Evolutionary conservation across 441 rosid species (phyloP).

Genomic region (Erodium texanum): DNA sequence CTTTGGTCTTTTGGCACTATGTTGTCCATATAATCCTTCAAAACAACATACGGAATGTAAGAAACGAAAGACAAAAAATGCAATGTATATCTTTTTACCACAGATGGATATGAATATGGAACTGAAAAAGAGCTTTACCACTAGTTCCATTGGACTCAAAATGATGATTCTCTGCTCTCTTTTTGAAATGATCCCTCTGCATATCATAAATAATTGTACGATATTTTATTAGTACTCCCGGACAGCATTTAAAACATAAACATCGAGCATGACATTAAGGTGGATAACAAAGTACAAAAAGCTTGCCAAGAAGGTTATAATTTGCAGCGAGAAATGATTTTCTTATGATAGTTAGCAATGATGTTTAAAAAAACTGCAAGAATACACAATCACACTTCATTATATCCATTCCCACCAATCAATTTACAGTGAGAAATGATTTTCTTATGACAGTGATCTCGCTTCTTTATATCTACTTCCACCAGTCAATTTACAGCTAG

Average conservation of each 20-base stretch:
- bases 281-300: not conserved
- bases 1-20: constrained; percentile 68
- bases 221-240: constrained; percentile 5
- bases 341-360: not conserved
- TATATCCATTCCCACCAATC: too few species aligned
- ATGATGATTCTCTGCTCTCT: constrained; percentile 65
- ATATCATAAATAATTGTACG: constrained; percentile 16
- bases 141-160: constrained; percentile 72
- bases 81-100: not conserved
- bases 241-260: not conserved
- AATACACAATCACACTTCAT: too few species aligned
- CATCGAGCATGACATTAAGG: not conserved
- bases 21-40: constrained; percentile 72
- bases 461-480: too few species aligned
- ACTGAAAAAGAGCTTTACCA: constrained; percentile 32
- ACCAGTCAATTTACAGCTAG: too few species aligned
- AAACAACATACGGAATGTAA: constrained; percentile 18
- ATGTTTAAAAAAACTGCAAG: too few species aligned
- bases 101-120: constrained; percentile 13
- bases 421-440: too few species aligned
- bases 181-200: constrained; percentile 77
- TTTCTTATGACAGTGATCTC: too few species aligned
- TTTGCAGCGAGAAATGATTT: not conserved
- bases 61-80: constrained; percentile 14
- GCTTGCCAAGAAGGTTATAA: not conserved